phyloP scores from a whole-genome alignment of 73 alveolate species.

The Tetrahymena borealis region DNA sequence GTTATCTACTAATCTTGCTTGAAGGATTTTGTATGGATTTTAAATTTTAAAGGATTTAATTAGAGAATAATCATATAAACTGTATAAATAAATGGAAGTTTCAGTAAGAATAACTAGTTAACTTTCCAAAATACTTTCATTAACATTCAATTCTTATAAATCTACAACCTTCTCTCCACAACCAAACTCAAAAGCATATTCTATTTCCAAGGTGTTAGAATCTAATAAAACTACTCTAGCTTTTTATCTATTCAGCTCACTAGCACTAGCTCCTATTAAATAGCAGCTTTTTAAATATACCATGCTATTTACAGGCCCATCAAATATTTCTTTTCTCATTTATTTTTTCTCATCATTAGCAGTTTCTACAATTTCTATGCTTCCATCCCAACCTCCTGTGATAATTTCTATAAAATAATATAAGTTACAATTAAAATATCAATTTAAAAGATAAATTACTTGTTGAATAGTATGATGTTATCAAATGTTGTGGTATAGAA shows the following conservation, averaged over 20 bases:
- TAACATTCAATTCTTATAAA: not conserved
- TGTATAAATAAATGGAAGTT: not conserved
- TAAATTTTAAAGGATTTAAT: not conserved
- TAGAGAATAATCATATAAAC: not conserved
- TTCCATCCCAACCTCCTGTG: not conserved
- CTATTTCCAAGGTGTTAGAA: not conserved
- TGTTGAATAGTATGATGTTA: not conserved
- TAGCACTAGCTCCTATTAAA: not conserved
- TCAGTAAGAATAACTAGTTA: not conserved
- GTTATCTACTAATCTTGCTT: not conserved
- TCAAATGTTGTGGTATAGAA: not conserved
- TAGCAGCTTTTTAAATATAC: not conserved
- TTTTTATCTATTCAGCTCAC: not conserved
- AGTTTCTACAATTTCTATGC: not conserved
- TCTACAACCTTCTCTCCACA: not conserved
- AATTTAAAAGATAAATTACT: too few species aligned
- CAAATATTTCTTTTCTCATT: not conserved
- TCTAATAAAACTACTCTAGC: not conserved
- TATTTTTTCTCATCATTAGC: not conserved
- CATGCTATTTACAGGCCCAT: not conserved
- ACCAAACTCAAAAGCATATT: not conserved
- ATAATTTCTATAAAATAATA: not conserved
- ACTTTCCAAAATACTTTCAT: not conserved
- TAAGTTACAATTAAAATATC: not conserved
- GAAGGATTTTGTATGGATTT: not conserved